phyloP scores from a whole-genome alignment of 805 yeast species.

The Cyberlindnera subsufficiens region DNA sequence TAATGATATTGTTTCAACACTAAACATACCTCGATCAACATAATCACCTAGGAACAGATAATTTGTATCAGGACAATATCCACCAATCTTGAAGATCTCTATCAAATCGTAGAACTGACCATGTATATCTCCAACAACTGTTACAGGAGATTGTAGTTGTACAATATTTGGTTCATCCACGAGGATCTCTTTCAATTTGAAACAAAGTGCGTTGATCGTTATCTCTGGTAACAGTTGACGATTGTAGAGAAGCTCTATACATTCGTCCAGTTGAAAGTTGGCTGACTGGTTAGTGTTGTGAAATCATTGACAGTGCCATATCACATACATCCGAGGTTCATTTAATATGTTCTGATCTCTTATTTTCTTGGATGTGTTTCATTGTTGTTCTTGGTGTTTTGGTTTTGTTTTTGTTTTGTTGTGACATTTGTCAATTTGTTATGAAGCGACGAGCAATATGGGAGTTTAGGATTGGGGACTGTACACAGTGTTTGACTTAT shows the following conservation, averaged over 20 bases:
- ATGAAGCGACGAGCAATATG: no score
- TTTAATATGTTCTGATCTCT: background rate
- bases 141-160: slow-evolving; percentile 77
- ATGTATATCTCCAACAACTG: slow-evolving; percentile 96
- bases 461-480: no score
- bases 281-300: background rate
- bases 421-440: no score
- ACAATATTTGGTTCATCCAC: slow-evolving; percentile 83
- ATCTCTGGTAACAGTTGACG: slow-evolving; percentile 67
- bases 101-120: slow-evolving; percentile 94
- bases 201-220: slow-evolving; percentile 67
- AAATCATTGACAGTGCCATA: background rate
- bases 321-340: slow-evolving; percentile 1
- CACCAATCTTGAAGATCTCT: slow-evolving; percentile 92
- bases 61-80: slow-evolving; percentile 88
- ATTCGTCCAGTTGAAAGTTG: slow-evolving; percentile 57
- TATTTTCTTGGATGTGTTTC: no score
- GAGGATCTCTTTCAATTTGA: slow-evolving; percentile 75
- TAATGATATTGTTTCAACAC: slow-evolving; percentile 86
- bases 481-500: no score
- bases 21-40: slow-evolving; percentile 91
- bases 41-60: slow-evolving; percentile 92
- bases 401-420: no score
- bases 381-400: no score
- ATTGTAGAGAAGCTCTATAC: slow-evolving; percentile 58